phyloP scores from a whole-genome alignment of 202 grass and related monocot species.

The Eragrostis tef region DNA sequence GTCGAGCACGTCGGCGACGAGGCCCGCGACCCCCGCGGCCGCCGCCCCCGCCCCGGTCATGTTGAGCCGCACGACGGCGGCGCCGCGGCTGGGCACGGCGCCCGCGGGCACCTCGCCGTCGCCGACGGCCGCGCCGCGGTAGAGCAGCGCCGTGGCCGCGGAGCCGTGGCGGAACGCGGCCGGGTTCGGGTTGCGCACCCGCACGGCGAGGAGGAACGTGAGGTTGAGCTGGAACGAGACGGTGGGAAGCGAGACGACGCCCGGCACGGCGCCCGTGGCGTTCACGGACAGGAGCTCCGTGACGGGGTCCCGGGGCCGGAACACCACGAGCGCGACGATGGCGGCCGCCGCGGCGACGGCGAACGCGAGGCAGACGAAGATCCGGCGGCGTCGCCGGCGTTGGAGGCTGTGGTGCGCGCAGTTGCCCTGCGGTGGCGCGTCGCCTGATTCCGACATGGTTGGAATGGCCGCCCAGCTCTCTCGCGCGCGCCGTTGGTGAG shows the following conservation, averaged over 20 bases:
- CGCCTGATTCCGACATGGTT: slow-evolving; percentile 49
- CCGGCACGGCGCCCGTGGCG: slow-evolving; percentile 51
- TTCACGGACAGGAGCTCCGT: slow-evolving; percentile 53
- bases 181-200: slow-evolving; percentile 73
- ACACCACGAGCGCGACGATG: slow-evolving; percentile 54
- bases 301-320: slow-evolving; percentile 55
- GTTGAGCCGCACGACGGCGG: slow-evolving; percentile 18
- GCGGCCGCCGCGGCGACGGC: slow-evolving; percentile 35
- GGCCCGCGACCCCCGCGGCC: slow-evolving; percentile 18
- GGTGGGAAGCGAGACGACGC: slow-evolving; percentile 38
- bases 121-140: slow-evolving; percentile 61
- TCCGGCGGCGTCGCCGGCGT: slow-evolving; percentile 32
- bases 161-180: slow-evolving; percentile 53
- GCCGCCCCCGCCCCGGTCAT: no score
- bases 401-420: neutral
- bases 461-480: neutral
- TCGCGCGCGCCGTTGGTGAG: neutral
- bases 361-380: slow-evolving; percentile 39
- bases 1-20: slow-evolving; percentile 55
- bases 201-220: slow-evolving; percentile 59
- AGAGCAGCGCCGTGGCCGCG: slow-evolving; percentile 51
- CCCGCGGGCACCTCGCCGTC: slow-evolving; percentile 47
- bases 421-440: neutral
- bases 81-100: slow-evolving; percentile 56
- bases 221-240: slow-evolving; percentile 60